Evolutionary conservation across 345 rosid species (phyloP), one percentile per base, ranked within the genome.

Genomic region (Gossypium herbaceum): DNA sequence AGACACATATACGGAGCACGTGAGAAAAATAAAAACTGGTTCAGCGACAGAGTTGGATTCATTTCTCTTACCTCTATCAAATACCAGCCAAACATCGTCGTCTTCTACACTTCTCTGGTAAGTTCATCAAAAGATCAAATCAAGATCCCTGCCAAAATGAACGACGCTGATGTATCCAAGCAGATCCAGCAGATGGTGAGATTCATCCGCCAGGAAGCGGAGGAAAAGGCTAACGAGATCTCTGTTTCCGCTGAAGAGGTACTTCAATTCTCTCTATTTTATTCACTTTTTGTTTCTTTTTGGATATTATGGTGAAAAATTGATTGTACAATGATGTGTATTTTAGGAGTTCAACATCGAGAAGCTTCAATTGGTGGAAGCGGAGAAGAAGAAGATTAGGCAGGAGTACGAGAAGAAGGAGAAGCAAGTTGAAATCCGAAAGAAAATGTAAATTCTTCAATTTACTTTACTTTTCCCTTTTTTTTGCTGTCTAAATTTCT

Each of bases 151-250:
- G 86, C 77, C 75, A 88, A 86, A 81, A 93, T 95, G 99, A 93
- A 95, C 81, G 97, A 95, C 81, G 88, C 91, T n/a, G 98, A 93
- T 87, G 97, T 93, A 11, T 84, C 98, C 63, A 86, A 73, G 79
- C 98, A 95, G 94, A 93, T 93, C 88, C 90, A 95, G 89, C 97
- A 93, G 92, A 96, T 96, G 99, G 97, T 93, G 78, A 83, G 91
- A 75, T 93, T 96, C 85, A 90, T 96, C 89, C 93, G 90, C 77
- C 99, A 93, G 71, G 99, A 96, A 82, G 98, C 97, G 7, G 91
- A 93, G 79, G 99, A 96, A 84, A 96, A 92, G 61, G 94, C 97
- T 84, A 93, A 90, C 79, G 99, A 96, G 94, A 96, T 96, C 92
- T 84, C 86, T 51, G 86, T 92, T 79, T 92, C 99, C 59, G 97